These are phyloP conservation scores for Hanseniaspora nectarophila DNA, from an alignment of 805 yeast species.

Conservation along the genomic window DNA sequence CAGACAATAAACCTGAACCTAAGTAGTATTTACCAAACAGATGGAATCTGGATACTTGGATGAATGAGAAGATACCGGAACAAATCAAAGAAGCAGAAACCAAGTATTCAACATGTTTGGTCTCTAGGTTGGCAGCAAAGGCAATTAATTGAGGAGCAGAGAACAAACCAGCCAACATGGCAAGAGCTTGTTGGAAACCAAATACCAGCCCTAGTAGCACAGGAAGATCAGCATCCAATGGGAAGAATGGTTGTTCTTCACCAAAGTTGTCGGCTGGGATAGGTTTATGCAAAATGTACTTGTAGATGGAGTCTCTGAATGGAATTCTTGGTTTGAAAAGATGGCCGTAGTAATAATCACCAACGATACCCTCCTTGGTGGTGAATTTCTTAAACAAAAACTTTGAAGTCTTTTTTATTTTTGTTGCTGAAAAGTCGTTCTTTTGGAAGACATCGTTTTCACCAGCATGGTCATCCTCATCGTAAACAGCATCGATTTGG, in stretches of 20 bases:
- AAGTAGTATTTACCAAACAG: slow-evolving; percentile 62
- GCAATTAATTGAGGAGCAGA: slow-evolving; percentile 73
- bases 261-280: slow-evolving; percentile 22
- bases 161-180: slow-evolving; percentile 87
- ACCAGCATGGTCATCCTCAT: neutral
- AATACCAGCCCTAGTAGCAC: slow-evolving; percentile 60
- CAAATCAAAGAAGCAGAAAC: slow-evolving; percentile 64
- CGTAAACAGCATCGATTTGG: neutral
- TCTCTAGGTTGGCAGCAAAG: slow-evolving; percentile 44
- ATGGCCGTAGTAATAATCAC: slow-evolving; percentile 72
- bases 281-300: slow-evolving; percentile 29
- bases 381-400: slow-evolving; percentile 37
- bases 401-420: slow-evolving; percentile 4
- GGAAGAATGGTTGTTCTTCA: slow-evolving; percentile 61
- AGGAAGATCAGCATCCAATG: slow-evolving; percentile 70
- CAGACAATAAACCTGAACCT: slow-evolving; percentile 82
- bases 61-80: slow-evolving; percentile 54
- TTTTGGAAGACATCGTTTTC: slow-evolving; percentile 13
- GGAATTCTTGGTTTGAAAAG: slow-evolving; percentile 75
- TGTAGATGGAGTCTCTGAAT: slow-evolving; percentile 30
- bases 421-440: slow-evolving; percentile 10
- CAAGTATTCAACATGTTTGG: slow-evolving; percentile 43
- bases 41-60: slow-evolving; percentile 74
- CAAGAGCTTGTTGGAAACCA: slow-evolving; percentile 77
- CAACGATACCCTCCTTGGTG: slow-evolving; percentile 71